Evolutionary conservation across 1,284 basidiomycete species (phyloP).

Genomic region (Amylostereum areolatum): DNA sequence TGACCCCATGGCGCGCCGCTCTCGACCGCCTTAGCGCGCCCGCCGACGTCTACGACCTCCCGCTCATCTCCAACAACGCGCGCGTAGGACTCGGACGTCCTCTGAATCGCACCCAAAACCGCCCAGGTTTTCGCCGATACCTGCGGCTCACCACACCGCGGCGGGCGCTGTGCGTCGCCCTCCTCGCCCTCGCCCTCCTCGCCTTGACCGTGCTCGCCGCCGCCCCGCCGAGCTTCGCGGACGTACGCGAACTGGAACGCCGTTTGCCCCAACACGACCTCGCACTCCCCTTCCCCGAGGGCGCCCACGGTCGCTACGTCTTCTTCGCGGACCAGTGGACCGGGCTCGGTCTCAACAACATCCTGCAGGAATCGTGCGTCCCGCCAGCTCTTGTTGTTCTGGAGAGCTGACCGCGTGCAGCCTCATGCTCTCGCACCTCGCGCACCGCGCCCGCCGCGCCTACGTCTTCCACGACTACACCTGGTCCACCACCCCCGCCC

Average conservation of each 20-base stretch:
- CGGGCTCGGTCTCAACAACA: conserved; percentile 32
- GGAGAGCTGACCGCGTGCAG: conserved; percentile 19
- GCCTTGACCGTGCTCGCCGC: too few relatives aligned
- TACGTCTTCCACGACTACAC: conserved; percentile 35
- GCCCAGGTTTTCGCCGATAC: too few relatives aligned
- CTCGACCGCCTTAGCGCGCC: too few relatives aligned
- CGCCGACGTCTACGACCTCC: too few relatives aligned
- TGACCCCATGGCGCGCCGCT: too few relatives aligned
- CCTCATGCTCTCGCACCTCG: conserved; percentile 1
- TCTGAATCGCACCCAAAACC: too few relatives aligned
- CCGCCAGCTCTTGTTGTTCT: conserved; percentile 26
- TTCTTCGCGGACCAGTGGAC: conserved; percentile 17
- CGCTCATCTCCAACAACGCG: too few relatives aligned
- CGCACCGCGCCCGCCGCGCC: conserved; percentile 13
- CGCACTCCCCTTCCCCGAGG: conserved; percentile 5
- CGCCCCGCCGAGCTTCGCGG: conserved; percentile 11
- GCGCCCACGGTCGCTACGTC: conserved; percentile 1
- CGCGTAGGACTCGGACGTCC: too few relatives aligned
- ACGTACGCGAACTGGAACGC: conserved; percentile 7
- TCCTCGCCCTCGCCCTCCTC: too few relatives aligned
- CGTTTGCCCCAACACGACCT: conserved; percentile 10
- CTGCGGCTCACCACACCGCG: too few relatives aligned
- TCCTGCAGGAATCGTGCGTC: conserved; percentile 35
- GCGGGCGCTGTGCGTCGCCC: too few relatives aligned
- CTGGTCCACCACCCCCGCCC: conserved; percentile 33